These are phyloP conservation scores for Diaporthe destruens DNA, from an alignment of 2,329 filamentous ascomycete genomes.

Conservation along the genomic window DNA sequence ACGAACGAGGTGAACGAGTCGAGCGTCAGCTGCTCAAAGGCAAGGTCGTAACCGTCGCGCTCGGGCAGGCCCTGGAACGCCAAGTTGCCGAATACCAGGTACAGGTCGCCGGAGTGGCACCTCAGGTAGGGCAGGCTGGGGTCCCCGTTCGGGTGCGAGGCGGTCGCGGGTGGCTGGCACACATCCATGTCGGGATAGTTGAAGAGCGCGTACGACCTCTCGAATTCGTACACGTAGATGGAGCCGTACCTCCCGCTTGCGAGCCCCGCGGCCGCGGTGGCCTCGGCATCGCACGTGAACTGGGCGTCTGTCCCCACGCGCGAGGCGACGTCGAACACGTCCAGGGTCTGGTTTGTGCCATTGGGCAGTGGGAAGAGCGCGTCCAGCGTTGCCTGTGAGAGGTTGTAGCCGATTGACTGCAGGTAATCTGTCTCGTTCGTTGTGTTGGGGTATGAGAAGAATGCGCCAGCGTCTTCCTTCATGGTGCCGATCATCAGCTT, in stretches of 20 bases:
- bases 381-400: slow-evolving; percentile 48
- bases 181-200: slow-evolving; percentile 66
- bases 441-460: slow-evolving; percentile 60
- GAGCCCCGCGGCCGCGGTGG: slow-evolving; percentile 65
- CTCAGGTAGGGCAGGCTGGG: slow-evolving; percentile 60
- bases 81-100: slow-evolving; percentile 67
- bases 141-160: slow-evolving; percentile 56
- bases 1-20: slow-evolving; percentile 67
- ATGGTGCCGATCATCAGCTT: slow-evolving; percentile 68
- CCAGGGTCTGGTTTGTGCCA: slow-evolving; percentile 62
- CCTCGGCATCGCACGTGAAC: slow-evolving; percentile 71
- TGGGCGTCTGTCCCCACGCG: slow-evolving; percentile 69
- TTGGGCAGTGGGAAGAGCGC: slow-evolving; percentile 64
- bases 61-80: slow-evolving; percentile 55
- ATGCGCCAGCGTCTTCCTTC: slow-evolving; percentile 67
- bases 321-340: slow-evolving; percentile 67
- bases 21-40: slow-evolving; percentile 54
- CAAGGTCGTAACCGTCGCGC: slow-evolving; percentile 59
- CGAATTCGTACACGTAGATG: slow-evolving; percentile 72
- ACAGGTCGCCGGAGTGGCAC: slow-evolving; percentile 69
- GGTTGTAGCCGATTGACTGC: slow-evolving; percentile 48
- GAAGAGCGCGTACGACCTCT: slow-evolving; percentile 65
- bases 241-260: slow-evolving; percentile 58
- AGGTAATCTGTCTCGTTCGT: slow-evolving; percentile 52
- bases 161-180: slow-evolving; percentile 57